Evolutionary conservation across 169 alveolate genomes (phyloP), one percentile per base, ranked within the genome.

Genomic region (Cryptosporidium canis): DNA sequence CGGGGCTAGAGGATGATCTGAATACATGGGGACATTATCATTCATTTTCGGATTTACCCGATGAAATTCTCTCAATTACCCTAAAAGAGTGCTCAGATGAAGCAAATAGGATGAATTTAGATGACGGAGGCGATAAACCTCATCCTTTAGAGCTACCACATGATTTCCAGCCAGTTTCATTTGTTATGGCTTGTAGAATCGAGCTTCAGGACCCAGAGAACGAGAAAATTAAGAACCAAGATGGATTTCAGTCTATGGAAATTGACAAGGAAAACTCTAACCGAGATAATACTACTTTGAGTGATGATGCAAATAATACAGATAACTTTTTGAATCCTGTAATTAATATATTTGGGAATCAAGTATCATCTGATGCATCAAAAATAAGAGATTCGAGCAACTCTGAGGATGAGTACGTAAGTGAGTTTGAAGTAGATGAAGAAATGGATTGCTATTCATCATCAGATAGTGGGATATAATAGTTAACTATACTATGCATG

Each of bases 1-100:
- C 58, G 8, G 87, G 72, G 11, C 24, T 77, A 44, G 87, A 77
- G 35, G 87, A 77, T 43, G 61, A 66, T 43, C 66, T 77, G 4
- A 77, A 77, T 77, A 77, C 87, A 35, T 77, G 87, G 87, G 87
- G 77, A 0, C 87, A 77, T 31, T 77, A 58, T 58, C 71, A 77
- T 44, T 35, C 70, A 5, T 55, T 77, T 43, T 33, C 44, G 9
- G 37, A 55, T 7, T 14, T 77, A 12, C 87, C 87, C 12, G 87
- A 77, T 58, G 87, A 77, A 61, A 61, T 77, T 11, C 70, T 77
- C 8, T 55, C 87, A 18, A 7, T 33, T 11, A 77, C 87, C 16
- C 24, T 77, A 77, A 61, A 33, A 14, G 87, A 77, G 64, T 77
- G 87, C 21, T 39, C 14, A 29, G 37, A 41, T 21, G 83, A 68